phyloP scores from a whole-genome alignment of 306 rosid genomes.

The Macrotyloma uniflorum region DNA sequence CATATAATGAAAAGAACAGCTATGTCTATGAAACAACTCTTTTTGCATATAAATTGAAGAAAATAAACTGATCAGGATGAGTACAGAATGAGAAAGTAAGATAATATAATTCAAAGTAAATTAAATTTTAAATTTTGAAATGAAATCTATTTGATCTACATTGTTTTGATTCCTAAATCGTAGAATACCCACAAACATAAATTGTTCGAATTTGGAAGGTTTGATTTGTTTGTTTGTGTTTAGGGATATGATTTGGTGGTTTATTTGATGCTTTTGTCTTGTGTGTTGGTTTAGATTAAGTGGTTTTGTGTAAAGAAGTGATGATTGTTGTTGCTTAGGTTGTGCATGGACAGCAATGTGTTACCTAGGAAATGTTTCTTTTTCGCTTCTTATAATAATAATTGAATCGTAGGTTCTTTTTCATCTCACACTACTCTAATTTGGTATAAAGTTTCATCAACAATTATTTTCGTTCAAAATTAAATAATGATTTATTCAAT shows the following conservation, averaged over 20 bases:
- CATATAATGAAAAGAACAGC: not conserved
- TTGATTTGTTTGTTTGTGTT: conserved; percentile 6
- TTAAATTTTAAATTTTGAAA: no score
- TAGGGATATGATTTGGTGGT: not conserved
- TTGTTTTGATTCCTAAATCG: not conserved
- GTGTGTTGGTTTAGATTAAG: not conserved
- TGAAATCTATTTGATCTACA: no score
- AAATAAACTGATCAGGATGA: not conserved
- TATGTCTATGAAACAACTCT: not conserved
- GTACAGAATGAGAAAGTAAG: not conserved
- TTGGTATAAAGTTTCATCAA: no score
- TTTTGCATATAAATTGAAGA: not conserved
- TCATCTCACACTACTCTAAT: no score
- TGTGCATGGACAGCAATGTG: conserved; percentile 6
- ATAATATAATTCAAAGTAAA: not conserved
- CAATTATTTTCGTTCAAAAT: no score
- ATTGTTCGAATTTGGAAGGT: no score
- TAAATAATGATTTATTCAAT: no score
- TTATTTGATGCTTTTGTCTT: not conserved
- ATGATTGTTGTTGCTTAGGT: conserved; percentile 9
- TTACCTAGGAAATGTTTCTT: conserved; percentile 27
- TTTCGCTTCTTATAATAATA: not conserved
- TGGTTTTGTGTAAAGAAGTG: conserved; percentile 6
- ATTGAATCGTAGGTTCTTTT: no score
- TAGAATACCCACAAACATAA: not conserved